A percentile compares a stretch with the other conserved stretches of the same genome.
Conservation (phyloP, 202 grass and related monocot species). For the Elaeis oleifera region DNA sequence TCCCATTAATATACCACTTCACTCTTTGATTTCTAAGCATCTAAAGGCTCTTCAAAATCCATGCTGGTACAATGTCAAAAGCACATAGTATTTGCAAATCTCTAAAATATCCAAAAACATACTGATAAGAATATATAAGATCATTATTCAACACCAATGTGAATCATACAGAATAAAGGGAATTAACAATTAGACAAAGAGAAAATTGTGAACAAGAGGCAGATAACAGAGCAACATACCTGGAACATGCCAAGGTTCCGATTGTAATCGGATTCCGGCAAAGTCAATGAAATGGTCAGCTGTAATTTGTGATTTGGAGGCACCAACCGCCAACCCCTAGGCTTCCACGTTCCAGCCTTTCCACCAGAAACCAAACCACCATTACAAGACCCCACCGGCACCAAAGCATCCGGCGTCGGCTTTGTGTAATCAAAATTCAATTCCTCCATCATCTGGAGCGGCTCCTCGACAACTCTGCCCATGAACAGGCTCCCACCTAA, state of each 20-base stretch:
- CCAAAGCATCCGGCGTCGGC: constrained; percentile 49
- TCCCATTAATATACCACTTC: too few species aligned
- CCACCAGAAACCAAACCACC: constrained; percentile 7
- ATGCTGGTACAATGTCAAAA: too few species aligned
- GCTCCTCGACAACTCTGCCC: constrained; percentile 52
- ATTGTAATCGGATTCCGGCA: constrained; percentile 90
- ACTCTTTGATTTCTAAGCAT: too few species aligned
- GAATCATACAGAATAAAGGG: too few species aligned
- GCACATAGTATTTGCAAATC: too few species aligned
- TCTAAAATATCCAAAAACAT: too few species aligned
- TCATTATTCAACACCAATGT: too few species aligned
- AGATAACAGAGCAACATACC: constrained; percentile 31
- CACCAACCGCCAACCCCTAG: constrained; percentile 24
- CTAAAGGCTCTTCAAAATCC: too few species aligned
- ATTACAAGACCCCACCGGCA: constrained; percentile 30
- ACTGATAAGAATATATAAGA: too few species aligned
- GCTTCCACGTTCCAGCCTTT: neutral
- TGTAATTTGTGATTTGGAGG: constrained; percentile 59
- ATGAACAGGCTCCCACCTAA: constrained; percentile 52
- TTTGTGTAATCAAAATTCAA: constrained; percentile 93
- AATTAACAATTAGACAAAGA: too few species aligned
- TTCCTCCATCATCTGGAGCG: constrained; percentile 53
- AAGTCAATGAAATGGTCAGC: constrained; percentile 53
- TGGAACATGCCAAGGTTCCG: constrained; percentile 81
- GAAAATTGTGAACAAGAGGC: too few species aligned